Percentiles rank a stretch among this genome's conserved stretches.
phyloP scores from a whole-genome alignment of 2,329 filamentous ascomycete species.

The Aspergillus sp. region DNA sequence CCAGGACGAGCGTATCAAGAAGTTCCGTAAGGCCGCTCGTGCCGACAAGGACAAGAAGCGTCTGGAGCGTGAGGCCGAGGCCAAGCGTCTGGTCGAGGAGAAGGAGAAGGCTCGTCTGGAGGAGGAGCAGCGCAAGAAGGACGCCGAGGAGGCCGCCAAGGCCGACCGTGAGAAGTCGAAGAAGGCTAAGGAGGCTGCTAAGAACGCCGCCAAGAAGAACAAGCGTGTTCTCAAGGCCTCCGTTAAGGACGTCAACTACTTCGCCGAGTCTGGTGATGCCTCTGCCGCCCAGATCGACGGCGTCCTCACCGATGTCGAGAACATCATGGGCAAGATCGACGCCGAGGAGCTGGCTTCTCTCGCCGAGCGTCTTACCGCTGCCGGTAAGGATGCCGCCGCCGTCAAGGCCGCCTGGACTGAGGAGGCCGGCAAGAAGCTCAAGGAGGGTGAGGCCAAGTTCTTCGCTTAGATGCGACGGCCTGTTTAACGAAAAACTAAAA shows the following conservation, averaged over 20 bases:
- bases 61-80: slow-evolving; percentile 84
- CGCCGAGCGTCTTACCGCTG: slow-evolving; percentile 74
- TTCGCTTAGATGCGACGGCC: slow-evolving; percentile 20
- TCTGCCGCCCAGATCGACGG: slow-evolving; percentile 76
- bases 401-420: slow-evolving; percentile 81
- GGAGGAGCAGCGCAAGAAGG: slow-evolving; percentile 74
- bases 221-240: slow-evolving; percentile 93
- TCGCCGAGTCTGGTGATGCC: slow-evolving; percentile 67
- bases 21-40: slow-evolving; percentile 87
- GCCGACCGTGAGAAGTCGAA: slow-evolving; percentile 77
- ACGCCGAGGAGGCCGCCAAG: slow-evolving; percentile 86
- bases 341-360: slow-evolving; percentile 84
- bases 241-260: slow-evolving; percentile 98
- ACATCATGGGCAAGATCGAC: slow-evolving; percentile 83
- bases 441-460: slow-evolving; percentile 75
- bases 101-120: slow-evolving; percentile 80
- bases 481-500: slow-evolving; percentile 1
- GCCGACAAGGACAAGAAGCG: slow-evolving; percentile 96
- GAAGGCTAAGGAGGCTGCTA: slow-evolving; percentile 98
- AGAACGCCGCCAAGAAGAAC: slow-evolving; percentile 99
- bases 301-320: slow-evolving; percentile 81
- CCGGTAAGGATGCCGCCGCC: slow-evolving; percentile 73
- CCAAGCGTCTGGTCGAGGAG: slow-evolving; percentile 83
- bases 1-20: slow-evolving; percentile 93
- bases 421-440: slow-evolving; percentile 80